Conservation (phyloP, 2,329 filamentous ascomycete genomes). For the Dryadomyces quercus-mongolicae region DNA sequence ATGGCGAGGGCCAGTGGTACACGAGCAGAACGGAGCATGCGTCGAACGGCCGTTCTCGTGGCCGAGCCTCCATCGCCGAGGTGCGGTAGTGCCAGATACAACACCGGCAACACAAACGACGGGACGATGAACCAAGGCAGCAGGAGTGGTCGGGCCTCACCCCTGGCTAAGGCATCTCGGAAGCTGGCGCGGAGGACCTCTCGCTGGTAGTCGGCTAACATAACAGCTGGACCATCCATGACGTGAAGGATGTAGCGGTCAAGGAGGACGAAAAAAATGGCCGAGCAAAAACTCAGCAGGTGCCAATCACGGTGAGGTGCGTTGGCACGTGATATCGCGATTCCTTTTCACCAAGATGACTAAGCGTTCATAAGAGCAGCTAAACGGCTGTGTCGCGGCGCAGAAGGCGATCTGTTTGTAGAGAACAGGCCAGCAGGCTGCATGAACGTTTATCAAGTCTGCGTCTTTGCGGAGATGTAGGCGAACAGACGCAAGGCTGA, state of each 20-base stretch:
- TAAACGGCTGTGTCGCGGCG: too few relatives aligned
- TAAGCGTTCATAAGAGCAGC: too few relatives aligned
- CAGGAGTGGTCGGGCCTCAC: conserved; percentile 28
- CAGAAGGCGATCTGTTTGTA: too few relatives aligned
- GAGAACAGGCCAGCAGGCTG: too few relatives aligned
- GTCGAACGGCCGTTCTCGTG: conserved; percentile 18
- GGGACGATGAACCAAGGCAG: conserved; percentile 39
- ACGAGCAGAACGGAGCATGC: conserved; percentile 37
- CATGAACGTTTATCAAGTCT: too few relatives aligned
- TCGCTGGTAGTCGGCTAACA: conserved; percentile 10
- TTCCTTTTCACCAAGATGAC: too few relatives aligned
- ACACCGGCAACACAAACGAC: conserved; percentile 32
- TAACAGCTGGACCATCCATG: neutral
- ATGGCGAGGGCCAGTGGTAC: conserved; percentile 36
- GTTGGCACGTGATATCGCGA: too few relatives aligned
- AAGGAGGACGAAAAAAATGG: too few relatives aligned
- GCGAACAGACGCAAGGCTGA: too few relatives aligned
- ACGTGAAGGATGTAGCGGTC: neutral
- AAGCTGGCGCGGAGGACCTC: conserved; percentile 7
- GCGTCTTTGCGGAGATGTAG: too few relatives aligned
- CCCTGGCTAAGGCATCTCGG: conserved; percentile 5
- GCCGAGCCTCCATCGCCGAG: neutral
- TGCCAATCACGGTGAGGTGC: too few relatives aligned
- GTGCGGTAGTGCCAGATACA: conserved; percentile 40
- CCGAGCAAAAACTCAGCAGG: too few relatives aligned